Base-by-base conservation (phyloP, 2,329 filamentous ascomycete genomes). In the Atkinsonella texensis region DNA sequence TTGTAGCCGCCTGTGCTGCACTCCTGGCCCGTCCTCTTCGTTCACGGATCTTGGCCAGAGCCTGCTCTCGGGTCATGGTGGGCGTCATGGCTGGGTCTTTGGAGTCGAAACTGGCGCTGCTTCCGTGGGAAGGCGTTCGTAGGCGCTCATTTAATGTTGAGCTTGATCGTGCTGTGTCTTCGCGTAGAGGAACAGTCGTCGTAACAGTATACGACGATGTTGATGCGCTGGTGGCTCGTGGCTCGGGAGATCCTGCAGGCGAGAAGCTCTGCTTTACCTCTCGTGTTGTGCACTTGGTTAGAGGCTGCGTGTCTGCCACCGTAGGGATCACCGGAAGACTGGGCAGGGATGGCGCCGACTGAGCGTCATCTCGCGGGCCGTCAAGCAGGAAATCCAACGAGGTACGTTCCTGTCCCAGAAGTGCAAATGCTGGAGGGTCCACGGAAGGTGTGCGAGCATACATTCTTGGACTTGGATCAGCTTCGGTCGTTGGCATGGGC, bases 1-100 rank as follows among this genome's bases (percentile, higher is more conserved):
- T 85, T 53, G 75, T 70, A 6, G 79, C 75, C 2, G 79, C 80
- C 49, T 80, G 75, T 4, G 81, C 81, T 52, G 84, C 78, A 63
- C 83, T 87, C 58, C 81, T 76, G 52, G 86, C 84, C 45, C 87
- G 73, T 7, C 84, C 85, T 50, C 87, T 72, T 31, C 87, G 75
- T 68, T 87, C 83, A 50, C 82, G 76, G 57, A 91, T 90, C 63
- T 84, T 81, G 51, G 84, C 84, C 15, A 91, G 74, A 3, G 86
- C 86, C 65, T 89, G 76, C 64, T 89, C 87, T 50, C 87, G 76
- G 28, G 80, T 80, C 77, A 84, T 81, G 40, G 81, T 84, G 5
- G 80, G 79, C 42, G 76, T 82, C 54, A 84, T 64, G 10, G 79
- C 79, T 18, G 78, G 77, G 62, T 81, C 76, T 54, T 68, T 75